A percentile compares a stretch with the other conserved stretches of the same genome.
Conservation (phyloP, 768 basidiomycete genomes). For the Termitomyces sp. region DNA sequence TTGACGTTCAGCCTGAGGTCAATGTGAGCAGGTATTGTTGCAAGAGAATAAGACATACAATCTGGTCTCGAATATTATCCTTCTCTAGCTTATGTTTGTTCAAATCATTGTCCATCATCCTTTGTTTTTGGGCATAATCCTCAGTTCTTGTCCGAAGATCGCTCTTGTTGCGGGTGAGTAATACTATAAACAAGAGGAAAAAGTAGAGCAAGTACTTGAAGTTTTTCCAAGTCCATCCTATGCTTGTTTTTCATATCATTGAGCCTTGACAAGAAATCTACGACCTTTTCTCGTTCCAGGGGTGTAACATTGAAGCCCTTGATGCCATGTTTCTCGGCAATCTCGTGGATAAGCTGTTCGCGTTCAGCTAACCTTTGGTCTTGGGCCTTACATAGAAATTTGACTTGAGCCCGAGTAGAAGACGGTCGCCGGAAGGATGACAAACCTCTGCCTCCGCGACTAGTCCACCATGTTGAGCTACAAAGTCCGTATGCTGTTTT, state of each 20-base stretch:
- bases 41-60: conserved; percentile 33
- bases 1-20: conserved; percentile 44
- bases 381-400: conserved; percentile 49
- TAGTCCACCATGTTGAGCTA: conserved; percentile 61
- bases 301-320: conserved; percentile 69
- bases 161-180: conserved; percentile 26
- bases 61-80: conserved; percentile 45
- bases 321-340: conserved; percentile 63
- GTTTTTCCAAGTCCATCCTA: conserved; percentile 54
- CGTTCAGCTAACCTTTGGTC: conserved; percentile 62
- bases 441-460: conserved; percentile 67
- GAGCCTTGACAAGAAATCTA: conserved; percentile 67
- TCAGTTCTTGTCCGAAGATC: conserved; percentile 52
- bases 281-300: conserved; percentile 63
- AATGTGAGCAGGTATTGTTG: background rate
- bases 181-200: background rate
- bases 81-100: conserved; percentile 51
- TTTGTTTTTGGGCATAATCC: conserved; percentile 58
- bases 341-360: conserved; percentile 67
- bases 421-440: background rate
- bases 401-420: background rate
- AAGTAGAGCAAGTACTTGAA: conserved; percentile 44
- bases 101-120: conserved; percentile 49
- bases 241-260: conserved; percentile 58
- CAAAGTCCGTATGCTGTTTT: conserved; percentile 46